Evolutionary conservation across 768 basidiomycete genomes (phyloP), one percentile per base, ranked within the genome.

Genomic region (Myochromella boudieri): DNA sequence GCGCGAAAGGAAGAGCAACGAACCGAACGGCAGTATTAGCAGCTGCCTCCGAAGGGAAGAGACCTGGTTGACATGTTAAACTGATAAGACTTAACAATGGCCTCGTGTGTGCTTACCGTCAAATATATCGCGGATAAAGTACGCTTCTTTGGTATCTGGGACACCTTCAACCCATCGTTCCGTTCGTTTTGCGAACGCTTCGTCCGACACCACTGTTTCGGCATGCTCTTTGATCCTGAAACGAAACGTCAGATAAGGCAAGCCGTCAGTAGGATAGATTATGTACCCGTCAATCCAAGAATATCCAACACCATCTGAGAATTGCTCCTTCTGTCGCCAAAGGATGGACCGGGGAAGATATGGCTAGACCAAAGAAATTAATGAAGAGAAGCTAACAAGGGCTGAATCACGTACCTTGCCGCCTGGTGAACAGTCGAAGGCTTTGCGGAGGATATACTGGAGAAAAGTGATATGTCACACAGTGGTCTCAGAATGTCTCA

Each of bases 301-400:
- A 69, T 97, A 97, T 25, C 95, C 95, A 44, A 97, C 94, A 44
- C 97, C 97, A 60, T 99, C 97, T 1, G 95, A 97, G 72, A 99
- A 99, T 60, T 98, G 95, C 69, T 99, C 97, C 66, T 99, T 99
- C 66, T 99, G 97, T 46, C 97, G 80, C 97, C 97, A 99, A 32
- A 99, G 76, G 59, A 99, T 97, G 12, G 89, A 91, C 46, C 78
- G 78, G 10, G 97, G 97, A 42, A 99, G 82, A 69, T 98, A 99
- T 1, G 92, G 86, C 87, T 92, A 20, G 12, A 25, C 22, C 52
- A 39, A 22, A 37, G 50, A 25, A 33, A 22, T 49, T 15, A 48
- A 42, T 46, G 8, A 31, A 28, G 22, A 22, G 39, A 45, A 27
- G 8, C 29, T 12, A 2, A 49, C 26, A 22, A 42, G 37, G 25